Base-by-base conservation (phyloP, 805 yeast genomes). In the Scheffersomyces ergatensis region DNA sequence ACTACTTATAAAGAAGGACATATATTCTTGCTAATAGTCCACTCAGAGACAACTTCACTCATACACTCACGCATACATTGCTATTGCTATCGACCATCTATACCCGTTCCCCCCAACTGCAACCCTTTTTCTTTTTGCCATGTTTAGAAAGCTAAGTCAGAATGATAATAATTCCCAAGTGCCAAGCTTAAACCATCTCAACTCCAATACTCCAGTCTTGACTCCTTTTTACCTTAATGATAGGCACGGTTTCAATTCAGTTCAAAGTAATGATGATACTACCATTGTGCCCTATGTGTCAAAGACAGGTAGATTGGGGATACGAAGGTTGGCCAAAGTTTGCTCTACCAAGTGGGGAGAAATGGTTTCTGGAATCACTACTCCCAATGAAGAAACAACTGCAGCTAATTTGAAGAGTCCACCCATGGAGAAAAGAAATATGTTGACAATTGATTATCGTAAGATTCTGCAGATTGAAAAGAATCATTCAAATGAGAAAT, bases 261-360 rank as follows among this genome's bases (percentile, higher is more conserved):
- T 14, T 25, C 29, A 5, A 5, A 25, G 8, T 25, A 25, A 25
- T 25, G 11, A 25, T 25, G 13, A 14, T 14, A 14, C n/a, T 25
- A 25, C 29, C 13, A 21, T 21, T 21, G n/a, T n/a, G n/a, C n/a
- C n/a, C n/a, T n/a, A n/a, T n/a, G n/a, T n/a, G n/a, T n/a, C 34
- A 9, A 36, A 21, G 13, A 26, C 21, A 4, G 39, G 30, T 15
- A 16, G 23, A 12, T 19, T 37, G 8, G 40, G 35, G 12, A 14
- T 37, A 12, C 13, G 35, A 31, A 7, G 40, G 12, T 14, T 37
- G n/a, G 40, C 40, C 9, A 37, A 25, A 17, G 30, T 24, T 16
- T 37, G 25, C 23, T 31, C 40, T 8, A 31, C 18, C 5, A 29
- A 15, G 15, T 29, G 17, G 17, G 32, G 17, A 29, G 32, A 15